Conservation (phyloP, 2,329 filamentous ascomycete genomes). For the Beauveria rudraprayagi region DNA sequence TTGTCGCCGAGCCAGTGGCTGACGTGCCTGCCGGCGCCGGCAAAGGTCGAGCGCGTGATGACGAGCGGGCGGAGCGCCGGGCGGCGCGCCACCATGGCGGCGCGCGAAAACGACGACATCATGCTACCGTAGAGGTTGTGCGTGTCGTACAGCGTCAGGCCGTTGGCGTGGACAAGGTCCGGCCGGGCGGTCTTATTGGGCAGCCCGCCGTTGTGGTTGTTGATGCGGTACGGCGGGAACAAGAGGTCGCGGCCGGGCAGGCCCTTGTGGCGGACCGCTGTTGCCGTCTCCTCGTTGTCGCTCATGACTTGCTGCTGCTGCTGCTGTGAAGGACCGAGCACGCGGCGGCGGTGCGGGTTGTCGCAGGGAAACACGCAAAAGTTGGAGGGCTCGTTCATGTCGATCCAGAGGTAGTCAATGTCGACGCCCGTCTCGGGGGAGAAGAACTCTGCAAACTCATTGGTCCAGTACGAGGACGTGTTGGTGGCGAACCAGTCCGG, state of each 20-base stretch:
- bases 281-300: background rate
- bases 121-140: conserved; percentile 72
- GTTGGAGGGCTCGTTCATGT: conserved; percentile 44
- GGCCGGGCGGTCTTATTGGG: conserved; percentile 57
- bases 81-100: conserved; percentile 58
- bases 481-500: conserved; percentile 68
- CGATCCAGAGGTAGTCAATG: conserved; percentile 71
- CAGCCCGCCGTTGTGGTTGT: conserved; percentile 31
- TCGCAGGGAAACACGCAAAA: conserved; percentile 24
- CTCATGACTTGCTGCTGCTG: background rate
- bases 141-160: conserved; percentile 62
- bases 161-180: conserved; percentile 59
- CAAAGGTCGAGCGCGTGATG: conserved; percentile 69
- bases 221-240: conserved; percentile 16
- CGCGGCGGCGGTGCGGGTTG: conserved; percentile 53
- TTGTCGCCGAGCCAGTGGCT: conserved; percentile 48
- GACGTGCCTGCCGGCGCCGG: conserved; percentile 59
- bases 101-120: conserved; percentile 60
- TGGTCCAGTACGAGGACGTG: conserved; percentile 59
- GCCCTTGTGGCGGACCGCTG: conserved; percentile 13
- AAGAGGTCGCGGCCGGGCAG: conserved; percentile 16
- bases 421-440: conserved; percentile 55
- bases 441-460: conserved; percentile 60
- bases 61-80: conserved; percentile 58
- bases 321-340: background rate